Percentiles rank a stretch among this genome's conserved stretches.
Evolutionary conservation across 495 filamentous ascomycete genomes (phyloP).

Genomic region (Penicillium flavigenum): DNA sequence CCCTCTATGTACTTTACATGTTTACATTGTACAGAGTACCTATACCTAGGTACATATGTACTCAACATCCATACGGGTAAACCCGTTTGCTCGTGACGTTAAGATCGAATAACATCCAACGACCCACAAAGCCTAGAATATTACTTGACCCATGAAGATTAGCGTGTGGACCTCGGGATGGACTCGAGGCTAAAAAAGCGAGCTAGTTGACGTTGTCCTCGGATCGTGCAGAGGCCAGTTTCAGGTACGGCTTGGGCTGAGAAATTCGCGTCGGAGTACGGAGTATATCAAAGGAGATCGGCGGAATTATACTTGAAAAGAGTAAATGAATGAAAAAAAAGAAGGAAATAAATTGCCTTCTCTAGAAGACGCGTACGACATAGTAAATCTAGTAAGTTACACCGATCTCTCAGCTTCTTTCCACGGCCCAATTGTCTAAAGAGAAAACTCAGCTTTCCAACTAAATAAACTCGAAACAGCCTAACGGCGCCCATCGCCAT

Average conservation of each 20-base stretch:
- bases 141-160: conserved; percentile 5
- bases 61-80: background rate
- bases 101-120: conserved; percentile 12
- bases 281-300: conserved; percentile 29
- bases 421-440: conserved; percentile 26
- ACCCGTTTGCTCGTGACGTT: conserved; percentile 19
- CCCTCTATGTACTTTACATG: background rate
- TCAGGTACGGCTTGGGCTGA: conserved; percentile 29
- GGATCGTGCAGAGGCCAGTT: conserved; percentile 29
- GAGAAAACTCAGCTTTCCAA: conserved; percentile 21
- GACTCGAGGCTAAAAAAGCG: conserved; percentile 12
- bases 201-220: conserved; percentile 15
- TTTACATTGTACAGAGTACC: background rate
- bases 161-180: conserved; percentile 13
- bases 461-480: conserved; percentile 50
- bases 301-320: conserved; percentile 9
- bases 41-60: background rate
- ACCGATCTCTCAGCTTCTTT: conserved; percentile 33
- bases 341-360: background rate
- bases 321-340: conserved; percentile 4
- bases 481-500: conserved; percentile 37
- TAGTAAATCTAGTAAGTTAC: conserved; percentile 11
- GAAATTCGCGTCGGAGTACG: conserved; percentile 29
- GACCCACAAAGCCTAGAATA: conserved; percentile 14
- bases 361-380: background rate